Evolutionary conservation across 805 yeast species (phyloP).

Genomic region (Wickerhamomyces canadensis): DNA sequence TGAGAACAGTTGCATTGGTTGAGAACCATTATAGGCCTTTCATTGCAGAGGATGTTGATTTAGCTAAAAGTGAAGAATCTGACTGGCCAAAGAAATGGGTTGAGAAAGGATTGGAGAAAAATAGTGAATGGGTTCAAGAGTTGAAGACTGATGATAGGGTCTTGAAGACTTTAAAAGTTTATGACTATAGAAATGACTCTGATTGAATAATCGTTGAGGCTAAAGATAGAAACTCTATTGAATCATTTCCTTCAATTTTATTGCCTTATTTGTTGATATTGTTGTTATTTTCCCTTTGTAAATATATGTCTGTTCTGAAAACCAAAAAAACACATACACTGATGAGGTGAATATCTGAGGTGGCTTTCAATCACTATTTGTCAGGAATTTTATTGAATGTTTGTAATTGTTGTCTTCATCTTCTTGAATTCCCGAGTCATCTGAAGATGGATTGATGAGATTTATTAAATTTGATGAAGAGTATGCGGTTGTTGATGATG

Average conservation of each 20-base stretch:
- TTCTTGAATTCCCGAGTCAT: not conserved
- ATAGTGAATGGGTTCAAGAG: conserved; percentile 86
- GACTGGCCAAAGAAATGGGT: conserved; percentile 92
- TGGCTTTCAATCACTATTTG: conserved; percentile 7
- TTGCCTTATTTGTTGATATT: not conserved
- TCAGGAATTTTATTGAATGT: conserved; percentile 21
- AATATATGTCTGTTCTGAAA: no score
- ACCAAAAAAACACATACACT: no score
- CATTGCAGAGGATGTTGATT: conserved; percentile 32
- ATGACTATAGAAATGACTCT: no score
- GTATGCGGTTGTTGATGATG: not conserved
- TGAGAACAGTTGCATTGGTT: conserved; percentile 45
- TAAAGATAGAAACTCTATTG: no score
- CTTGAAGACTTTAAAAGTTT: conserved; percentile 44
- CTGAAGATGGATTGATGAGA: not conserved
- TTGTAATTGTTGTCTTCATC: conserved; percentile 10
- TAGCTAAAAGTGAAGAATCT: conserved; percentile 56
- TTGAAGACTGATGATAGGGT: conserved; percentile 67
- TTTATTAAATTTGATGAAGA: not conserved
- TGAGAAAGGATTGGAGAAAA: conserved; percentile 60
- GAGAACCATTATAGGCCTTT: conserved; percentile 46
- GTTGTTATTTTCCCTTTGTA: not conserved
- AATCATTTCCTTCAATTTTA: not conserved
- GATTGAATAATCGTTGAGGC: no score
- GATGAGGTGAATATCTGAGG: no score